Conservation (phyloP, 202 grass and related monocot genomes). For the Hordeum pubiflorum region DNA sequence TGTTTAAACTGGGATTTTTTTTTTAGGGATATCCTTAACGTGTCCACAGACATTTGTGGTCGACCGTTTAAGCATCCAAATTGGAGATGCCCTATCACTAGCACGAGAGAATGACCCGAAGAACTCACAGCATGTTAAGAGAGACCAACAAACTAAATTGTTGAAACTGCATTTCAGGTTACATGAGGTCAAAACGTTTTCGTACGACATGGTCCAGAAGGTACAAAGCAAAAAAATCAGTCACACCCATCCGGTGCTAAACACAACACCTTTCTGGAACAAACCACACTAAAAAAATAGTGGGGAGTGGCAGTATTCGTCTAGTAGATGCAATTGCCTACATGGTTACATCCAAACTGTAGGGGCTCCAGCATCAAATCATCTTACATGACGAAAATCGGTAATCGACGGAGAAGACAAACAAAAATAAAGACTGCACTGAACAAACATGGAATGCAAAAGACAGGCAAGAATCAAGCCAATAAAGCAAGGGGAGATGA, state of each 20-base stretch:
- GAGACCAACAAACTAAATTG: neutral
- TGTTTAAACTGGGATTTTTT: no score
- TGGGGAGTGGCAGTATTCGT: conserved; percentile 27
- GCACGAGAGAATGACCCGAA: neutral
- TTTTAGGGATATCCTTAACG: no score
- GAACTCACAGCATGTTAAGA: neutral
- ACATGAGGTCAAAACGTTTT: conserved; percentile 2
- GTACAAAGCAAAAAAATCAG: conserved; percentile 24
- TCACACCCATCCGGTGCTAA: conserved; percentile 28
- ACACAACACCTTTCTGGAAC: conserved; percentile 34
- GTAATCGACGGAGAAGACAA: conserved; percentile 17
- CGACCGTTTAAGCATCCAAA: no score
- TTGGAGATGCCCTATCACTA: neutral
- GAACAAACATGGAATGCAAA: conserved; percentile 34
- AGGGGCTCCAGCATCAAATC: conserved; percentile 26
- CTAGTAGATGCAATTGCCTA: conserved; percentile 16
- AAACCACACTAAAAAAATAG: conserved; percentile 44
- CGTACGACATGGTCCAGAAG: neutral
- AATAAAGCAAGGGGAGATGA: conserved; percentile 21
- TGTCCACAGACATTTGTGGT: no score
- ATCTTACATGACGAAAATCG: conserved; percentile 28
- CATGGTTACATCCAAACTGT: conserved; percentile 36
- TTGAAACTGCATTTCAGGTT: conserved; percentile 16
- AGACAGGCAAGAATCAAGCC: conserved; percentile 28
- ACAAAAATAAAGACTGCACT: conserved; percentile 30